Base-by-base conservation (phyloP, 345 rosid genomes). In the Rhizophora apiculata region DNA sequence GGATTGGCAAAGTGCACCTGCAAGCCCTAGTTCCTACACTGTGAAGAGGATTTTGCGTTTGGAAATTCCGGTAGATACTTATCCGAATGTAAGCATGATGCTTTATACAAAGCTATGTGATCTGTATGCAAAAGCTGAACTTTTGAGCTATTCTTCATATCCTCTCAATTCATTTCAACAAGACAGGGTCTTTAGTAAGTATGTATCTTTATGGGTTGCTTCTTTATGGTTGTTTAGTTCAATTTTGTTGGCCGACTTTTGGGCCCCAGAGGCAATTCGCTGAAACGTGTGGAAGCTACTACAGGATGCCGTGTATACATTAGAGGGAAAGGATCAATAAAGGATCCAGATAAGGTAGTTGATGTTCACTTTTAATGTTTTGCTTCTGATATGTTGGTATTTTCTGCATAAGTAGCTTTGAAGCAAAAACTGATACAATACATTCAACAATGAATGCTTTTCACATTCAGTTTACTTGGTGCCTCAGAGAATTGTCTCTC, bases 1-100 rank as follows among this genome's bases (percentile, higher is more conserved):
- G 98, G 99, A 95, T 77, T 95, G 99, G 99, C 98, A 95, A 85
- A 87, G 97, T 65, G 96, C 90, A 13, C 94, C 96, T 69, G 88
- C 99, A 63, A 95, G 99, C 75, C 98, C 98, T 69, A 90, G 97
- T 73, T 82, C 98, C 31, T 95, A 77, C 80, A 86, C 97, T 9
- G 89, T 95, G 74, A 92, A 92, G 85, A 92, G 98, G 82, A 90
- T 92, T 73, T 75, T 95, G 87, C 97, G 98, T 62, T 84, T 95
- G 87, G 99, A 95, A 82, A 93, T 95, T 87, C 99, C 99, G 18
- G 98, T 89, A 67, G 97, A 92, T 76, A 88, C 91, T 73, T 89
- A 82, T 78, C 96, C 92, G 43, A 89, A 82, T 74, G 96, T 87
- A 83, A 76, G 83, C 62, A 56, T 54, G 22, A 30, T 52, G 9